Conservation (phyloP, 2,329 filamentous ascomycete species). For the Aspergillus fumigatus region DNA sequence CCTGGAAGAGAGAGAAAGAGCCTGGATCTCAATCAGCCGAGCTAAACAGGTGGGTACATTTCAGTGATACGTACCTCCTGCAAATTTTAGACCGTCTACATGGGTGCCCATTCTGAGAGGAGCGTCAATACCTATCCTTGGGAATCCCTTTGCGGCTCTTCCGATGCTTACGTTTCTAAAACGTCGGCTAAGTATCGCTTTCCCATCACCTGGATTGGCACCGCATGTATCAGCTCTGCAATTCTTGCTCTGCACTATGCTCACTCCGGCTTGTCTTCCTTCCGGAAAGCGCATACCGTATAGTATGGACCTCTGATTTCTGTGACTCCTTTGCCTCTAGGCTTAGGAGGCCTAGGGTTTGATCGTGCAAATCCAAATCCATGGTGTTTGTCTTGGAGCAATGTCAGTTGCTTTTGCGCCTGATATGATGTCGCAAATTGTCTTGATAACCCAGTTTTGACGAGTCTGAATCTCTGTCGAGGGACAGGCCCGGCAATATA, state of each 20-base stretch:
- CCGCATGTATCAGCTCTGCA: slow-evolving; percentile 1
- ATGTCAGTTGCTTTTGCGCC: slow-evolving; percentile 18
- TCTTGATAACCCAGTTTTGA: slow-evolving; percentile 6
- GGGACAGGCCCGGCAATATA: slow-evolving; percentile 2
- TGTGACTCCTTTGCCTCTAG: slow-evolving; percentile 47
- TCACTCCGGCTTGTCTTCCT: background rate
- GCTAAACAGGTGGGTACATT: background rate
- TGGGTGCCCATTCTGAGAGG: slow-evolving; percentile 48
- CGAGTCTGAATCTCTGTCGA: slow-evolving; percentile 8
- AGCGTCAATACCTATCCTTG: slow-evolving; percentile 2
- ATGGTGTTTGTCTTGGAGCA: slow-evolving; percentile 48
- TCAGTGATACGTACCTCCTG: slow-evolving; percentile 34
- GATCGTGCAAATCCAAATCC: slow-evolving; percentile 50
- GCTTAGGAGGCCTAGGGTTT: slow-evolving; percentile 47
- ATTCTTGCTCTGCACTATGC: background rate
- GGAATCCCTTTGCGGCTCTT: background rate
- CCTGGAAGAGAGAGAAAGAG: slow-evolving; percentile 49
- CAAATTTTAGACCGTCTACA: slow-evolving; percentile 54
- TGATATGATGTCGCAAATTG: slow-evolving; percentile 16
- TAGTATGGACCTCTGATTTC: slow-evolving; percentile 56
- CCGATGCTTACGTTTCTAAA: slow-evolving; percentile 44
- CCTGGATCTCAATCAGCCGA: slow-evolving; percentile 23
- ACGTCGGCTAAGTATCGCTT: slow-evolving; percentile 50
- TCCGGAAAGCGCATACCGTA: slow-evolving; percentile 30
- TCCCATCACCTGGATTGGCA: slow-evolving; percentile 42